These are phyloP conservation scores for Mortierella sp. DNA, from an alignment of 371 early-diverging fungal species.

Conservation along the genomic window DNA sequence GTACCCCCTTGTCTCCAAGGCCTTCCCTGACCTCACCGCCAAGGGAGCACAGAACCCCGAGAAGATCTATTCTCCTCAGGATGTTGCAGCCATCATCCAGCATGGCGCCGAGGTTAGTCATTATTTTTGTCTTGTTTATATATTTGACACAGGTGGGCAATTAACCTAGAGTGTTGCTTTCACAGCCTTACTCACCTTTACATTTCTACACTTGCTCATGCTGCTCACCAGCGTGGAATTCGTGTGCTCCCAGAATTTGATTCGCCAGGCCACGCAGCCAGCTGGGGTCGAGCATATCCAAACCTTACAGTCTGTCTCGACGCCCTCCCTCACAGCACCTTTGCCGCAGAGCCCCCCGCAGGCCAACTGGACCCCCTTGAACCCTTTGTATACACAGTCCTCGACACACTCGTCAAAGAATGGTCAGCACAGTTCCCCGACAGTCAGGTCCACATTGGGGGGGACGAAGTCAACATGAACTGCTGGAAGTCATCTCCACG, in stretches of 20 bases:
- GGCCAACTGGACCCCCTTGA: slow-evolving; percentile 83
- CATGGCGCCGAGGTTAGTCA: slow-evolving; percentile 62
- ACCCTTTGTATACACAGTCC: slow-evolving; percentile 67
- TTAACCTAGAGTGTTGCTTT: no score
- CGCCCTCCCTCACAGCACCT: slow-evolving; percentile 40
- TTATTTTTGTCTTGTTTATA: neutral
- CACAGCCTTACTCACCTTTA: neutral
- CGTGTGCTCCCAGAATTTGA: slow-evolving; percentile 83
- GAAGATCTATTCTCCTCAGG: slow-evolving; percentile 67
- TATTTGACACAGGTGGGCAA: neutral
- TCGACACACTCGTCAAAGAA: slow-evolving; percentile 75
- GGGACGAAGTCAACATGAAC: slow-evolving; percentile 81
- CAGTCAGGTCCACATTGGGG: slow-evolving; percentile 77
- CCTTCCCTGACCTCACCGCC: slow-evolving; percentile 69
- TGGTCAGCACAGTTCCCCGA: slow-evolving; percentile 76
- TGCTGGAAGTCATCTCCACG: slow-evolving; percentile 68
- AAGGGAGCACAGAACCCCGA: slow-evolving; percentile 77
- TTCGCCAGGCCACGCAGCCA: slow-evolving; percentile 77
- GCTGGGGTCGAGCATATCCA: slow-evolving; percentile 54
- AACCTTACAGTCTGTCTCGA: slow-evolving; percentile 52
- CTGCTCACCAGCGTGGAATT: slow-evolving; percentile 73
- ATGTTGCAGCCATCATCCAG: slow-evolving; percentile 72
- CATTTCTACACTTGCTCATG: neutral
- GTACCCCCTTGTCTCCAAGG: slow-evolving; percentile 74
- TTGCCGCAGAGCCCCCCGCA: slow-evolving; percentile 78